phyloP scores from a whole-genome alignment of 306 rosid genomes.

The Vigna reflexopilosa region DNA sequence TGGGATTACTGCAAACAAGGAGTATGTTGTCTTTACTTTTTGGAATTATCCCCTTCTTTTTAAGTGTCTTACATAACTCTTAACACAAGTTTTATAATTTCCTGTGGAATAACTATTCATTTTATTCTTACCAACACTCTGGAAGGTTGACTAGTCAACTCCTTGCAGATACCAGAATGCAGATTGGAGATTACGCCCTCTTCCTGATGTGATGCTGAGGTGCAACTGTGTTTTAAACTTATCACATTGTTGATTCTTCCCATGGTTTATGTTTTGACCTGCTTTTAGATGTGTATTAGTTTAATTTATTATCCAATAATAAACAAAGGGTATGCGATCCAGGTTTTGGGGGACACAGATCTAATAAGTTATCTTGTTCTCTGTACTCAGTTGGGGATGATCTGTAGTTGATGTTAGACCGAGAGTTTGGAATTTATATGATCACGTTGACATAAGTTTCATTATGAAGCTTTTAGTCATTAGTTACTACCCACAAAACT shows the following conservation, averaged over 20 bases:
- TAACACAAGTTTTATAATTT: constrained; percentile 25
- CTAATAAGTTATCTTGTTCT: neutral
- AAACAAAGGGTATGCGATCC: neutral
- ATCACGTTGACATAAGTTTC: neutral
- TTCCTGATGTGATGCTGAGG: constrained; percentile 95
- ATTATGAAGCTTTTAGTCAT: neutral
- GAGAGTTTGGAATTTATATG: neutral
- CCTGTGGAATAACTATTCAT: constrained; percentile 24
- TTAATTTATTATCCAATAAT: neutral
- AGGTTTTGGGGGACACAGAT: neutral
- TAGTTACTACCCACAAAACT: constrained; percentile 9
- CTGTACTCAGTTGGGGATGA: neutral
- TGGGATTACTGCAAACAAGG: constrained; percentile 90
- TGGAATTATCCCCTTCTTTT: neutral
- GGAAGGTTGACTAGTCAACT: constrained; percentile 48
- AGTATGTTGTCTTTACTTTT: constrained; percentile 55
- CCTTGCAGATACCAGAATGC: constrained; percentile 96
- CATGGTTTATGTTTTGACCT: constrained; percentile 28
- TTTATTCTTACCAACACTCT: constrained; percentile 34
- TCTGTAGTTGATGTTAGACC: neutral
- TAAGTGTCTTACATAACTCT: constrained; percentile 2
- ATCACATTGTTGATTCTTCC: constrained; percentile 22
- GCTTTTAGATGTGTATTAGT: constrained; percentile 3
- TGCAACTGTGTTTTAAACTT: constrained; percentile 45
- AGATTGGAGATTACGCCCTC: constrained; percentile 98